phyloP scores from a whole-genome alignment of 768 basidiomycete species.

The Ephemerocybe angulata region DNA sequence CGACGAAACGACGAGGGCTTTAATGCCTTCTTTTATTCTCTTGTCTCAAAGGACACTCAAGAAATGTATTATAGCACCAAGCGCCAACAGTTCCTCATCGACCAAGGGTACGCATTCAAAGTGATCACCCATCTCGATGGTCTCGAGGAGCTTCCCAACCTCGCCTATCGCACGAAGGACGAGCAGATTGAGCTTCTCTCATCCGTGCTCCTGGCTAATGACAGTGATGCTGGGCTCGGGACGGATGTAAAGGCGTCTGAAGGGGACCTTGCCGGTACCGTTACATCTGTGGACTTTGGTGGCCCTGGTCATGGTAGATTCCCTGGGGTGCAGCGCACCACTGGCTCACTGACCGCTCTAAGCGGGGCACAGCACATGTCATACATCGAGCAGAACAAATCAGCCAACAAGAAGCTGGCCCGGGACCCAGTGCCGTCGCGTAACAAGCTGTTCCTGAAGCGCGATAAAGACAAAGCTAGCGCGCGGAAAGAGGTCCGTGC shows the following conservation, averaged over 20 bases:
- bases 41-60: constrained; percentile 98
- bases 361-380: constrained; percentile 92
- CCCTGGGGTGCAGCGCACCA: constrained; percentile 70
- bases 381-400: constrained; percentile 89
- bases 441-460: constrained; percentile 79
- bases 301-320: constrained; percentile 45
- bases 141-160: constrained; percentile 75
- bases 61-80: constrained; percentile 99
- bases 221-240: constrained; percentile 85
- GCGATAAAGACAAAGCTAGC: constrained; percentile 70
- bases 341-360: constrained; percentile 77
- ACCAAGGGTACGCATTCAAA: constrained; percentile 99
- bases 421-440: constrained; percentile 50
- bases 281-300: constrained; percentile 87
- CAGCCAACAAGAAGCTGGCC: constrained; percentile 78
- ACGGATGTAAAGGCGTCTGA: constrained; percentile 80
- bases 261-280: constrained; percentile 80
- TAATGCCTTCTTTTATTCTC: constrained; percentile 99
- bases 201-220: constrained; percentile 86
- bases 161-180: constrained; percentile 87
- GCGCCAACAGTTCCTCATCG: constrained; percentile 96
- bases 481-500: constrained; percentile 42
- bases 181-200: constrained; percentile 97
- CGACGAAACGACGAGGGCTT: constrained; percentile 98
- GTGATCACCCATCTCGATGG: constrained; percentile 98